Base-by-base conservation (phyloP, 2,329 filamentous ascomycete genomes). In the Fusarium sublunatum region DNA sequence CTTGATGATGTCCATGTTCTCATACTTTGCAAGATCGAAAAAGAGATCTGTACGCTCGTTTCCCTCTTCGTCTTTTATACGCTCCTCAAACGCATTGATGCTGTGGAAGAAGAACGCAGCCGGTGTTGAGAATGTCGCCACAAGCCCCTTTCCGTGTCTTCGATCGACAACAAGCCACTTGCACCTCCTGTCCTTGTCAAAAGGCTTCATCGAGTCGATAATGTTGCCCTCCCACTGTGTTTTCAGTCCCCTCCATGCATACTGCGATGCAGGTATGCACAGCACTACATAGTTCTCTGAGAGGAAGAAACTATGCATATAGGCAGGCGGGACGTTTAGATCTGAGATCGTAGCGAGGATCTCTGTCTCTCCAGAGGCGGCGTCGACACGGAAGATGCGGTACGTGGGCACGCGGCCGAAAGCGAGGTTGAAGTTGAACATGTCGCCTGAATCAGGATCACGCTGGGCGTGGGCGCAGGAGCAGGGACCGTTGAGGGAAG, bases 261-360 rank as follows among this genome's bases (percentile, higher is more conserved):
- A 81, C 61, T 89, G 86, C 0, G 88, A 82, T 13, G 86, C 86
- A 68, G 90, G 93, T 1, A 95, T 77, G 70, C 90, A 93, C 5
- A 96, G 78, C 0, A 95, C 77, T 2, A 93, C 86, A 69, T 89
- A 90, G 67, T 88, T 86, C 13, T 86, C 77, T 0, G 91, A 90
- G 25, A 96, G 75, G 69, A 92, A 92, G 68, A 94, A 83, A 8
- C 91, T 94, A 76, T 96, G 92, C n/a, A 96, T 86, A 69, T 95
- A 96, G 0, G 91, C 88, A 0, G 89, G 78, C 2, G 77, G 77
- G 4, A 82, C 73, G 4, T 80, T 77, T 5, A 76, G 74, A 4
- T 78, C 80, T 0, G 76, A 74, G 57, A 95, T 85, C 0, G 84
- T 88, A 4, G 91, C 91, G 0, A 96, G 82, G 15, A 95, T 88